Evolutionary conservation across 2,329 filamentous ascomycete genomes (phyloP), one percentile per base, ranked within the genome.

Genomic region (Alternaria ethzedia): DNA sequence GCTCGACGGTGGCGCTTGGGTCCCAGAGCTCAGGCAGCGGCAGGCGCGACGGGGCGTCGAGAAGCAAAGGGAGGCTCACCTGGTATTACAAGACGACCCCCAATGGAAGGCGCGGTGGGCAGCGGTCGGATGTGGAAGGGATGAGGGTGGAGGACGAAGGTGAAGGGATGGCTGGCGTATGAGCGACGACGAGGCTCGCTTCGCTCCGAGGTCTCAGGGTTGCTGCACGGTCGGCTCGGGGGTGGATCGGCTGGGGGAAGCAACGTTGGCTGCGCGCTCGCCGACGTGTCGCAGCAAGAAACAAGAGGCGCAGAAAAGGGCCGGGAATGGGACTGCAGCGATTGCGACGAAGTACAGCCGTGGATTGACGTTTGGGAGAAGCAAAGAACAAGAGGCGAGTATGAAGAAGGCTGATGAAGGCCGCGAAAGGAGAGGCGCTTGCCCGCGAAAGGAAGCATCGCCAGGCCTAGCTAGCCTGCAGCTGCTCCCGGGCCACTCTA

Each of bases 151-250:
- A 57, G 55, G 52, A 49, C 54, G 56, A 43, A 51, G 26, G 68
- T 67, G 65, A 75, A 75, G 71, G 71, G 74, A 74, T 71, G 74
- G 73, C 65, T 68, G 68, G 63, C 61, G 59, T 66, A 68, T 69
- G 67, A 67, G 59, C 60, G 71, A 71, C 62, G 68, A 73, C 70
- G 66, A 63, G 66, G 71, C 71, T 77, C 72, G 76, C 70, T 74
- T 72, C 68, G 71, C 65, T 68, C 61, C 65, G 64, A 66, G 68
- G 70, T 64, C 63, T 71, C 68, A 69, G 69, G 70, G 67, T 66
- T 59, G 68, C 72, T 75, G 74, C 70, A 72, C 70, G 70, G 71
- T 65, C 66, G 66, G 69, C 30, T 69, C 65, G 69, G 70, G 69
- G 66, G 69, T 69, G 66, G 71, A 65, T 67, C 67, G 67, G 66